These are phyloP conservation scores for Typha latifolia DNA, from an alignment of 176 grass and related monocot genomes.

Conservation along the genomic window DNA sequence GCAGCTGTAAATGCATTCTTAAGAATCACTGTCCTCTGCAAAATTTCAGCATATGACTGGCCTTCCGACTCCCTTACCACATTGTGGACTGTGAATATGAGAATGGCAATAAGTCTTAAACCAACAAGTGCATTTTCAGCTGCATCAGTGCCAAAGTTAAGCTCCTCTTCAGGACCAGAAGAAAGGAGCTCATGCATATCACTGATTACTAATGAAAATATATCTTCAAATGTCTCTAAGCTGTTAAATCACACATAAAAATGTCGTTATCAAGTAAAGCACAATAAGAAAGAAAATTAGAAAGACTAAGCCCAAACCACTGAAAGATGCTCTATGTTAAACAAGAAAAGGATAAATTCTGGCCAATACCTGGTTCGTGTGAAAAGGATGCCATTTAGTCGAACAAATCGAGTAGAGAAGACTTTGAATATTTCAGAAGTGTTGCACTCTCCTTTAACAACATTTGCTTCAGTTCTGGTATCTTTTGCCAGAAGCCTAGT, in stretches of 20 bases:
- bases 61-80: conserved; percentile 57
- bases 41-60: conserved; percentile 71
- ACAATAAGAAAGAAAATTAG: too few species aligned
- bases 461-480: conserved; percentile 26
- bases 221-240: conserved; percentile 81
- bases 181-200: conserved; percentile 77
- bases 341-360: too few species aligned
- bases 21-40: conserved; percentile 66
- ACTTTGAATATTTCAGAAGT: conserved; percentile 50
- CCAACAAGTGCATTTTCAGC: conserved; percentile 60
- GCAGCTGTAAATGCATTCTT: conserved; percentile 70
- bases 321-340: too few species aligned
- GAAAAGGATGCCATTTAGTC: conserved; percentile 85
- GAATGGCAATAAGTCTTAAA: conserved; percentile 54
- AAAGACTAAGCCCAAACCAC: too few species aligned
- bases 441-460: conserved; percentile 29
- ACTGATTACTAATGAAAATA: conserved; percentile 41
- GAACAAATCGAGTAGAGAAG: conserved; percentile 69
- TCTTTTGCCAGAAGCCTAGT: conserved; percentile 51
- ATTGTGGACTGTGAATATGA: conserved; percentile 93
- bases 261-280: too few species aligned
- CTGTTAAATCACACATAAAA: conserved; percentile 28
- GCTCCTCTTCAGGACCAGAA: conserved; percentile 55
- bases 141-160: conserved; percentile 61
- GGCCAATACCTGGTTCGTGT: conserved; percentile 10